phyloP scores from a whole-genome alignment of 2,329 filamentous ascomycete species.

The Penicillium italicum region DNA sequence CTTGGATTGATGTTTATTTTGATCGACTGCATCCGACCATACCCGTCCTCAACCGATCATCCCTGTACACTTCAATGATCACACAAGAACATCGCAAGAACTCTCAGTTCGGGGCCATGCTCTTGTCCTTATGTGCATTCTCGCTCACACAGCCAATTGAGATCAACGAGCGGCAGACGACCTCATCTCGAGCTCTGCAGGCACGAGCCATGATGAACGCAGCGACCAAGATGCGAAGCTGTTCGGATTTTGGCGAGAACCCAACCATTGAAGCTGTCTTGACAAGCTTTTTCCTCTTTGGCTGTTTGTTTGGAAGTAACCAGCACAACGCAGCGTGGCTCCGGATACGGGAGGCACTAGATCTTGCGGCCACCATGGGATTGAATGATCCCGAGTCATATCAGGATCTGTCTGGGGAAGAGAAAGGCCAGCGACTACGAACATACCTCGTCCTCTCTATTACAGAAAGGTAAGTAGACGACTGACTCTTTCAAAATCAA shows the following conservation, averaged over 20 bases:
- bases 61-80: constrained; percentile 43
- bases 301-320: constrained; percentile 66
- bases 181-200: constrained; percentile 36
- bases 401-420: constrained; percentile 34
- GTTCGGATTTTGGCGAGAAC: constrained; percentile 41
- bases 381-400: constrained; percentile 42
- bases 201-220: constrained; percentile 44
- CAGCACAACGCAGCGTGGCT: constrained; percentile 76
- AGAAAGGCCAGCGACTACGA: constrained; percentile 39
- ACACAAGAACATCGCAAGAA: constrained; percentile 43
- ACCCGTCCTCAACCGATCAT: constrained; percentile 41
- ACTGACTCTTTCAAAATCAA: background rate
- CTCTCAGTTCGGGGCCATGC: constrained; percentile 44
- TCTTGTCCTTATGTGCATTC: constrained; percentile 43
- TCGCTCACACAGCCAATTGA: constrained; percentile 46
- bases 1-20: constrained; percentile 45
- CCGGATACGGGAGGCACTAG: constrained; percentile 65
- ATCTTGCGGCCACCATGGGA: constrained; percentile 41
- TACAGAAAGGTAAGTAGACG: constrained; percentile 30
- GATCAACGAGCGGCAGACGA: constrained; percentile 40
- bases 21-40: constrained; percentile 44
- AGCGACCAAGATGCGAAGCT: constrained; percentile 44
- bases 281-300: constrained; percentile 74
- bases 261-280: constrained; percentile 47
- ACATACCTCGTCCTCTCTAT: constrained; percentile 39